Conservation (phyloP, 2,329 filamentous ascomycete genomes). For the Trichophyton benhamiae region DNA sequence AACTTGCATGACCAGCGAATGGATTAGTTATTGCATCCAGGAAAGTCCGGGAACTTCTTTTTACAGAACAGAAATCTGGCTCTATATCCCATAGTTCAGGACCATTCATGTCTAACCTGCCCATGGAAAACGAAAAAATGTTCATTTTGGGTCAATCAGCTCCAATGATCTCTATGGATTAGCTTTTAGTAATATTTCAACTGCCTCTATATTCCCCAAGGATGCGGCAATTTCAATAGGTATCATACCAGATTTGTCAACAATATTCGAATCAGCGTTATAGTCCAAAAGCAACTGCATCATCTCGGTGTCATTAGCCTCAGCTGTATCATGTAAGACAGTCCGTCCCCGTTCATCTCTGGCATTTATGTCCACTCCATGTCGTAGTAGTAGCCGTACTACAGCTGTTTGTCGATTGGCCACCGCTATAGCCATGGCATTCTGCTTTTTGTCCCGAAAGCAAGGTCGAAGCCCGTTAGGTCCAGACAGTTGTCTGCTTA, state of each 20-base stretch:
- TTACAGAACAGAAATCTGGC: too few relatives aligned
- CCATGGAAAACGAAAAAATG: too few relatives aligned
- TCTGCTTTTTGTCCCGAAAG: background rate
- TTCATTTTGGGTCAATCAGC: background rate
- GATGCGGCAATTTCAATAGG: background rate
- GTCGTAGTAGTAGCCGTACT: background rate
- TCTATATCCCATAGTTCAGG: too few relatives aligned
- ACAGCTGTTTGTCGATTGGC: background rate
- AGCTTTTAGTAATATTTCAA: background rate
- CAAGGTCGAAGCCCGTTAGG: background rate
- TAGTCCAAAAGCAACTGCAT: background rate
- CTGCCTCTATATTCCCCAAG: background rate
- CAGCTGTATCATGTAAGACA: constrained; percentile 3
- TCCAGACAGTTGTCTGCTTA: background rate
- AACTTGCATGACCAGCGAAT: too few relatives aligned
- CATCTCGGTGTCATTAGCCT: background rate
- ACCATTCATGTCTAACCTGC: too few relatives aligned
- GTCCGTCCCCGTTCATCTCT: constrained; percentile 4
- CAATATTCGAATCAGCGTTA: background rate
- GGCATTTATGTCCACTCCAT: constrained; percentile 2
- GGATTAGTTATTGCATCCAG: too few relatives aligned
- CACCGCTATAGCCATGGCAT: background rate
- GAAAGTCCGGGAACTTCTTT: too few relatives aligned
- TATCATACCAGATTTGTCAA: background rate
- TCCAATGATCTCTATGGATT: background rate